Base-by-base conservation (phyloP, 2,329 filamentous ascomycete species). In the Cladosporium sp. region DNA sequence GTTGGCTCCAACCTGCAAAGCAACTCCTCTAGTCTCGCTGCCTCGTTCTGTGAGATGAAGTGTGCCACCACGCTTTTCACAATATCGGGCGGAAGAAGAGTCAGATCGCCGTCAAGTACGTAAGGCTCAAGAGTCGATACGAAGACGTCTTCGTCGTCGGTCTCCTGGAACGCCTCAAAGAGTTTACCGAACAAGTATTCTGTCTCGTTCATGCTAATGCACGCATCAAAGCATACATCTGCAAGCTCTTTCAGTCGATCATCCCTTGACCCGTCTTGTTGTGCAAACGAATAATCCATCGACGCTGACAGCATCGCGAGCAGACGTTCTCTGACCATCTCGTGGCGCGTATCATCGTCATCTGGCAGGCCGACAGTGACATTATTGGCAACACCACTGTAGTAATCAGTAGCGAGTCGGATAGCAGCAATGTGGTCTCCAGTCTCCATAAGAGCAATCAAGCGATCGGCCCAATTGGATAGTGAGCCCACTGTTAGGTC, bases 341-440 rank as follows among this genome's bases (percentile, higher is more conserved):
- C 77, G 67, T 95, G 89, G 41, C 93, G 80, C 43, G 87, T 68
- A 3, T 68, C 69, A 52, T 89, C 79, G 64, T 96, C 88, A 66
- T 96, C 91, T 0, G 95, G 92, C 9, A 98, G 74, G 0, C 93
- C 93, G 51, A 98, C 88, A 0, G 93, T 97, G 46, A 97, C 79
- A 68, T 93, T 96, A 68, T 96, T 89, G n/a, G 89, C 83, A 63
- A 90, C 84, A 19, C 93, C 93, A 7, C 83, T 85, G 66, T 95
- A 97, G 70, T 97, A 98, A 0, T 86, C 87, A 1, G 90, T 95
- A 9, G 92, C 95, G 54, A 98, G 77, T 58, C 86, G 81, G 55
- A 98, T 95, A 1, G 93, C 91, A 10, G 84, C 87, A 58, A 98
- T 87, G 64, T 95, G 95, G 69, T 97, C 90, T n/a, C 93, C 93